A percentile compares a stretch with the other conserved stretches of the same genome.
Evolutionary conservation across 75 land plant genomes (phyloP).

Genomic region (Pinus tabuliformis): DNA sequence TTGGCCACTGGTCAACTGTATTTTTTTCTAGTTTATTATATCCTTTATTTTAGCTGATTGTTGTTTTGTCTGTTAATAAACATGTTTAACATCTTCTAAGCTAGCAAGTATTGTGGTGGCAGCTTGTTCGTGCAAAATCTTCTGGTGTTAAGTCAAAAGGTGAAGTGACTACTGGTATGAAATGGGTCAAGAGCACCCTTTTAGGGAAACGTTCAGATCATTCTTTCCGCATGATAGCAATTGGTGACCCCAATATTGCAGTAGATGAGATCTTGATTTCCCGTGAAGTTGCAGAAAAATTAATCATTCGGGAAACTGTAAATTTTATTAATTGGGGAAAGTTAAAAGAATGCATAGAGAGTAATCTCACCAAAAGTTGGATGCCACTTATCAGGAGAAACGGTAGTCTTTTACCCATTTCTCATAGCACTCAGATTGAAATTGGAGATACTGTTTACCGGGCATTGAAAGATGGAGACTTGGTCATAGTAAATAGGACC

Average conservation of each 20-base stretch:
- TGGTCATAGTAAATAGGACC: slow-evolving; percentile 67
- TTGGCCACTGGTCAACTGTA: background rate
- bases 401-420: slow-evolving; percentile 10
- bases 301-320: slow-evolving; percentile 48
- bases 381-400: slow-evolving; percentile 22
- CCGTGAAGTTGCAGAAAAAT: slow-evolving; percentile 35
- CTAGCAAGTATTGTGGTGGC: slow-evolving; percentile 14
- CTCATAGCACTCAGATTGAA: slow-evolving; percentile 21
- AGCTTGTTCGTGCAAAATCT: slow-evolving; percentile 27
- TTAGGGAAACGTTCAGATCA: slow-evolving; percentile 63
- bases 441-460: slow-evolving; percentile 65
- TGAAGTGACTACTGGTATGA: slow-evolving; percentile 33
- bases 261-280: slow-evolving; percentile 77
- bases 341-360: slow-evolving; percentile 12
- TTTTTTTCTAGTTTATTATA: background rate
- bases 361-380: background rate
- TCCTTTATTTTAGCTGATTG: background rate
- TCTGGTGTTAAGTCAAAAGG: background rate
- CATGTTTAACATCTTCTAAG: background rate
- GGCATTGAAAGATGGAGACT: slow-evolving; percentile 73
- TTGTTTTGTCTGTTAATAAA: background rate
- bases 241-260: slow-evolving; percentile 73
- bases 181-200: slow-evolving; percentile 60
- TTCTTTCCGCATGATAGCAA: slow-evolving; percentile 66
- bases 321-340: slow-evolving; percentile 52